phyloP scores from a whole-genome alignment of 2,329 filamentous ascomycete species.

The Scopulariopsis brevicaulis region DNA sequence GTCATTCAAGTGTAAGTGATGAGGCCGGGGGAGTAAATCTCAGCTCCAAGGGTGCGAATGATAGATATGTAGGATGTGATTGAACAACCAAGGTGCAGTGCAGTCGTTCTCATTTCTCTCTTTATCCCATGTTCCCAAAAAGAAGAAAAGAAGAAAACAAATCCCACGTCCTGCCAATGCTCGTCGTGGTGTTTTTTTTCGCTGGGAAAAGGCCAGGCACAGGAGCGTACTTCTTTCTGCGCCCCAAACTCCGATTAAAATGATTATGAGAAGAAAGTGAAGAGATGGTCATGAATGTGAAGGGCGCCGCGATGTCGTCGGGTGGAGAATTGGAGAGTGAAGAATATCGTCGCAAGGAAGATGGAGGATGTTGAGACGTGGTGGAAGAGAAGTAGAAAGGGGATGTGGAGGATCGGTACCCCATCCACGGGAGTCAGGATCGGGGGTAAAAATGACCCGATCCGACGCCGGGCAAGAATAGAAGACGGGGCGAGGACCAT shows the following conservation, averaged over 20 bases:
- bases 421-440: not conserved
- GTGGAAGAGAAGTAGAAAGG: not conserved
- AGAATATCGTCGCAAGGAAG: too few species aligned
- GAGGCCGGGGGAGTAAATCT: not conserved
- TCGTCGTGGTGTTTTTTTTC: not conserved
- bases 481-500: slow-evolving; percentile 8
- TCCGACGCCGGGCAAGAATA: not conserved
- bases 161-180: not conserved
- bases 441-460: too few species aligned
- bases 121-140: not conserved
- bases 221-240: not conserved
- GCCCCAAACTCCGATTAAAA: not conserved
- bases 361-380: not conserved
- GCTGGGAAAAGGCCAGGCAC: not conserved
- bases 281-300: not conserved
- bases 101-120: not conserved
- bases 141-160: not conserved
- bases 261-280: not conserved
- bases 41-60: not conserved
- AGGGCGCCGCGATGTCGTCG: not conserved
- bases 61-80: not conserved
- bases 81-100: not conserved
- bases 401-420: not conserved
- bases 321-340: not conserved
- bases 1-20: not conserved